Evolutionary conservation across 192 early-diverging fungal genomes (phyloP).

Genomic region (Coemansia sp.): DNA sequence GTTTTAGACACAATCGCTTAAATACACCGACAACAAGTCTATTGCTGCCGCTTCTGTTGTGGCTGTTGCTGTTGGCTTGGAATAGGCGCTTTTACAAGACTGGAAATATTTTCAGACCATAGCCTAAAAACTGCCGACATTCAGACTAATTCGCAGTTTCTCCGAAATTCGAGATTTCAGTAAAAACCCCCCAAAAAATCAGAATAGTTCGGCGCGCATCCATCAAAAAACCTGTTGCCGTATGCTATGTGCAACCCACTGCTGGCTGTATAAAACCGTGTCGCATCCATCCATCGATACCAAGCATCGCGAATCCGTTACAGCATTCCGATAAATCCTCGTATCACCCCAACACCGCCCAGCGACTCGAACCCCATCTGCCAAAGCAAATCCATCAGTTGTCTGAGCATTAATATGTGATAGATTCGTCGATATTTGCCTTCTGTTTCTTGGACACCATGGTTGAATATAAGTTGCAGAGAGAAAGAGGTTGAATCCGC

Average conservation of each 20-base stretch:
- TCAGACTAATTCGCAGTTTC: background rate
- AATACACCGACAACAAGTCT: too few relatives aligned
- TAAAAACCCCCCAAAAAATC: constrained; percentile 12
- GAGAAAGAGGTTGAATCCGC: constrained; percentile 32
- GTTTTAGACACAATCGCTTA: too few relatives aligned
- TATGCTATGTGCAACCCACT: background rate
- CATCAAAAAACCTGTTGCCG: background rate
- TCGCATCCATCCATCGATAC: background rate
- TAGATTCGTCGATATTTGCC: constrained; percentile 32
- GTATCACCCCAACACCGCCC: background rate
- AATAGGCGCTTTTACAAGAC: too few relatives aligned
- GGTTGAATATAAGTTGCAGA: constrained; percentile 40
- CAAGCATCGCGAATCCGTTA: background rate
- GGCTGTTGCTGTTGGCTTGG: background rate
- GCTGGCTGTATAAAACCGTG: background rate
- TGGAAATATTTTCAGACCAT: background rate
- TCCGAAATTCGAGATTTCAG: background rate
- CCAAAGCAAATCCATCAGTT: background rate
- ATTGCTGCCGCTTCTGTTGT: constrained; percentile 3
- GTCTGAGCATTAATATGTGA: background rate
- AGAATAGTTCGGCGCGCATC: background rate
- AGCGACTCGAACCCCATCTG: background rate
- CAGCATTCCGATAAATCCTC: background rate
- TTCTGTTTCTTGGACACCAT: constrained; percentile 56
- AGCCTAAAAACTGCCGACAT: background rate